Evolutionary conservation across 108 stramenopile species (phyloP), one percentile per base, ranked within the genome.

Genomic region (Cyclotella distinguenda): DNA sequence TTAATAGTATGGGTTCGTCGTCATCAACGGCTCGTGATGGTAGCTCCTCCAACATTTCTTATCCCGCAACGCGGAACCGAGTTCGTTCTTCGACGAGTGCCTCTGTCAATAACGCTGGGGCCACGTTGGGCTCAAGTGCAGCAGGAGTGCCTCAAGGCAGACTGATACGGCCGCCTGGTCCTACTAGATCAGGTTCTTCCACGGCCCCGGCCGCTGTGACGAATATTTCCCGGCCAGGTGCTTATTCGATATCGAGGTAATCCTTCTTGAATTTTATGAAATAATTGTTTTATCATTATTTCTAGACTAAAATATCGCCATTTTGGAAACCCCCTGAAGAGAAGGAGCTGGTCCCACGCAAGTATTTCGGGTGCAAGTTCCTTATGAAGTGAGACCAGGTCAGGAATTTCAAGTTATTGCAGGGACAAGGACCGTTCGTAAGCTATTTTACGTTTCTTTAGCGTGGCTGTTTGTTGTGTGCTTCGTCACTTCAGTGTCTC

Each of bases 321-420:
- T 26, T 6, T 50, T 50, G 16, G n/a, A n/a, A n/a, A n/a, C n/a
- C n/a, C n/a, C n/a, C n/a, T 32, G 70, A 85, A 27, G 84, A 47
- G 71, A 81, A 21, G 52, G 71, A 3, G 60, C 78, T 3, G 87
- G 90, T 15, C 84, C 86, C 13, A 81, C 85, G 3, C 84, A 84
- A 69, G 85, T 90, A 4, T 94, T 81, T 77, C 86, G 89, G 1
- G 91, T 95, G 4, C 88, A 81, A 21, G 82, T 95, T 35, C 94
- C 94, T 0, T 19, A 60, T 15, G 83, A 82, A 27, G 86, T 93
- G 6, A 55, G 73, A 22, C 86, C 90, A 2, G 84, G 84, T 2
- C 65, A 77, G 16, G 86, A 87, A 38, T 95, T 95, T 79, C 76
- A 81, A 30, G 94, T 95, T 0, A 73, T 89, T 48, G 68, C 63